Evolutionary conservation across 2,329 filamentous ascomycete genomes (phyloP), one percentile per base, ranked within the genome.

Genomic region (Pseudogymnoascus destructans): DNA sequence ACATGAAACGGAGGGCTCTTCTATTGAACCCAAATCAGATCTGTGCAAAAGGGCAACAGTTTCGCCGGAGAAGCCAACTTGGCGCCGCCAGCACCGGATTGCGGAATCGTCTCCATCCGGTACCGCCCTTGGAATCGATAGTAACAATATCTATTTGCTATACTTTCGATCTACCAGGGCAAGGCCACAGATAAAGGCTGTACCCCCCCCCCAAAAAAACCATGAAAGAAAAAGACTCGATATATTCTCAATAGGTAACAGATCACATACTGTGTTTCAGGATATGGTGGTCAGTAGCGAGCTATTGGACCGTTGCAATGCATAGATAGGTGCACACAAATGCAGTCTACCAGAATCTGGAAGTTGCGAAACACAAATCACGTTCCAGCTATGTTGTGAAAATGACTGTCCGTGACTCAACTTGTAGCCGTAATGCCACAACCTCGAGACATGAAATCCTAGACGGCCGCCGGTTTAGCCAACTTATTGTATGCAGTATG

Each of bases 331-430:
- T 52, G 42, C 25, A 30, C n/a, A 52, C 8, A 17, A 52, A 30
- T 52, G n/a, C 42, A 52, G 5, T 17, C 23, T 52, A 52, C 42
- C 42, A 52, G 17, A 52, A 27, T 30, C 3, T 52, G 30, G 23
- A 23, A 52, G 42, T 30, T 52, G 42, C 42, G 23, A 52, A 52
- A 52, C 42, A 52, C 25, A 52, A 25, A 30, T 52, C 42, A 52
- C 42, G 42, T 30, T 52, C 42, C n/a, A 10, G 42, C n/a, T 40
- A 38, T 49, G 42, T 52, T 30, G 42, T 30, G 42, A 52, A 52
- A 52, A 52, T 52, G 42, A 17, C 42, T 30, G 42, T 52, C 23
- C n/a, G n/a, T 52, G 9, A 30, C 42, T 17, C 42, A 52, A 11
- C 42, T 30, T 17, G 42, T 52, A 30, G n/a, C 9, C 23, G n/a